Conservation (phyloP, 306 rosid species). For the Quercus aquifolioides region DNA sequence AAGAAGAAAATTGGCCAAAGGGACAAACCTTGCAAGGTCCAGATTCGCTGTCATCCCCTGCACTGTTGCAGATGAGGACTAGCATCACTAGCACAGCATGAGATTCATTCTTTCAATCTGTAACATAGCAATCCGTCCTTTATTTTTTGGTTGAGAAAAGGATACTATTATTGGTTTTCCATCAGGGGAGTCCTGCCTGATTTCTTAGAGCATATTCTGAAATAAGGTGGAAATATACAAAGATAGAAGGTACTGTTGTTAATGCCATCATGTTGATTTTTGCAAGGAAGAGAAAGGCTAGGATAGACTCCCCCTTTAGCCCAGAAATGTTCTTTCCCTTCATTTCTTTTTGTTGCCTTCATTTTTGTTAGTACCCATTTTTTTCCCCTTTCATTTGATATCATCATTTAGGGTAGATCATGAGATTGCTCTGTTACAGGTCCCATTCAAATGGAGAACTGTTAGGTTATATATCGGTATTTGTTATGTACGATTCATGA, state of each 20-base stretch:
- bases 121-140: conserved; percentile 57
- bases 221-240: conserved; percentile 51
- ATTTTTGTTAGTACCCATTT: conserved; percentile 60
- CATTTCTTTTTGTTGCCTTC: conserved; percentile 43
- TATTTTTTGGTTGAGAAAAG: conserved; percentile 62
- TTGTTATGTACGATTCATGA: conserved; percentile 63
- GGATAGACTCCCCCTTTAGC: conserved; percentile 55
- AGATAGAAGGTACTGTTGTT: conserved; percentile 36
- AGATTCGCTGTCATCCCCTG: conserved; percentile 43
- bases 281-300: conserved; percentile 49
- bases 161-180: conserved; percentile 52
- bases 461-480: conserved; percentile 65
- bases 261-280: conserved; percentile 50
- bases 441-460: conserved; percentile 62
- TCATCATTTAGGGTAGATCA: conserved; percentile 58
- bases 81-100: conserved; percentile 39
- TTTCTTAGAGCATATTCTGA: conserved; percentile 47
- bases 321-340: conserved; percentile 35
- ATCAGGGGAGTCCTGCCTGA: conserved; percentile 43
- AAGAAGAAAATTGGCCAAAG: conserved; percentile 43
- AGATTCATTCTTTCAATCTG: conserved; percentile 64
- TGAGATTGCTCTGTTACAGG: conserved; percentile 68
- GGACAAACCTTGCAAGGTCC: conserved; percentile 37
- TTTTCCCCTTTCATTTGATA: conserved; percentile 41
- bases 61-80: conserved; percentile 43